These are phyloP conservation scores for Arthrinium puccinioides DNA, from an alignment of 2,329 filamentous ascomycete species.

Conservation along the genomic window DNA sequence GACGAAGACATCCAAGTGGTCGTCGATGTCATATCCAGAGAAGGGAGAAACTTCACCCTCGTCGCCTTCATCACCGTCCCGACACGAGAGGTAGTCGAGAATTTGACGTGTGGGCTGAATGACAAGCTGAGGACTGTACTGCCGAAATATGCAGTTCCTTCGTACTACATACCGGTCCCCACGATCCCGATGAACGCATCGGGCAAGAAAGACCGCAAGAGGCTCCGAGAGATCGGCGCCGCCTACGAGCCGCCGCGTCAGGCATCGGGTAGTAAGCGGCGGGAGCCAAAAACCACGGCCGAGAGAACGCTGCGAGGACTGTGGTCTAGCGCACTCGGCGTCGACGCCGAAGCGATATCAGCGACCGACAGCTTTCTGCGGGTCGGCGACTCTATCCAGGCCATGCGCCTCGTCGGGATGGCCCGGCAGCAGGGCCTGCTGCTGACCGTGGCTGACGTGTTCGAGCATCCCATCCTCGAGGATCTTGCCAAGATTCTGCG, in stretches of 20 bases:
- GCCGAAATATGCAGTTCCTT: conserved; percentile 1
- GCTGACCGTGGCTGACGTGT: not conserved
- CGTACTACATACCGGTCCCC: not conserved
- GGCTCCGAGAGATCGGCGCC: not conserved
- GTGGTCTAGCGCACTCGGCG: not conserved
- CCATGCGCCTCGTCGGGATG: not conserved
- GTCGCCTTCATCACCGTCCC: not conserved
- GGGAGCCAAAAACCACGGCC: not conserved
- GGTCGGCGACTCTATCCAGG: not conserved
- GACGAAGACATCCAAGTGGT: not conserved
- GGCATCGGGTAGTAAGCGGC: not conserved
- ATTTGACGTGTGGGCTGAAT: not conserved
- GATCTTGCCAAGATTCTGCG: not conserved
- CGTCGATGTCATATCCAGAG: not conserved
- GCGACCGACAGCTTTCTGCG: not conserved
- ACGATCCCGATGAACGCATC: not conserved
- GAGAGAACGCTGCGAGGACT: not conserved
- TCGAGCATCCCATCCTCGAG: not conserved
- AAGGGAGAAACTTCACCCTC: not conserved
- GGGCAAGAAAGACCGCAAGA: conserved; percentile 1
- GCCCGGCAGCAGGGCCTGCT: not conserved
- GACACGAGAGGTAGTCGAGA: not conserved
- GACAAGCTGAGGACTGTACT: not conserved
- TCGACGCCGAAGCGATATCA: not conserved
- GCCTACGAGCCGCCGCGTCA: not conserved